Evolutionary conservation across 2,329 filamentous ascomycete genomes (phyloP).

Genomic region (Arthroderma uncinatum): DNA sequence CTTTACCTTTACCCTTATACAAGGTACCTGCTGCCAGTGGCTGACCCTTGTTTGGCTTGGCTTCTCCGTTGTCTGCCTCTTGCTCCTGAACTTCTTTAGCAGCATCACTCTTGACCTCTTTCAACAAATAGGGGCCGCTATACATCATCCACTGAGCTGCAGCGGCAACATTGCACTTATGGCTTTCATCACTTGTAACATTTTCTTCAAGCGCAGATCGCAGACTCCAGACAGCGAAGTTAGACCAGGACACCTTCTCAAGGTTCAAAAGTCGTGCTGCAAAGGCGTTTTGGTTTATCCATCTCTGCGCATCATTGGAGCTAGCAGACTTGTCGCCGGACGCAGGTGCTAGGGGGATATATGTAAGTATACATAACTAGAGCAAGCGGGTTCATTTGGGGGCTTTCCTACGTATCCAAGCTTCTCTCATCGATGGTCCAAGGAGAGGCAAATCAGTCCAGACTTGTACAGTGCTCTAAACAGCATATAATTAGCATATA

Average conservation of each 20-base stretch:
- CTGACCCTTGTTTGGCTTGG: neutral
- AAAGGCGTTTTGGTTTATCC: slow-evolving; percentile 4
- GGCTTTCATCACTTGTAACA: neutral
- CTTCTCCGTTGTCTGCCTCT: neutral
- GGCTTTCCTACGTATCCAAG: neutral
- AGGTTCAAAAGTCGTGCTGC: slow-evolving; percentile 3
- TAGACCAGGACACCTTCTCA: neutral
- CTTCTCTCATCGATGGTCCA: slow-evolving; percentile 1
- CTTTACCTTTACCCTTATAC: neutral
- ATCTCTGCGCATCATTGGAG: neutral
- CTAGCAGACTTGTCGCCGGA: neutral
- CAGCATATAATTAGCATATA: neutral
- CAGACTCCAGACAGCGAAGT: slow-evolving; percentile 5
- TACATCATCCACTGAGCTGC: slow-evolving; percentile 4
- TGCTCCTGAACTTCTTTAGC: slow-evolving; percentile 1
- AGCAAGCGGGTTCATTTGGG: neutral
- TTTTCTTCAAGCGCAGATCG: neutral
- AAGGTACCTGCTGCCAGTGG: neutral
- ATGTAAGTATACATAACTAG: neutral
- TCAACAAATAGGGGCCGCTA: neutral
- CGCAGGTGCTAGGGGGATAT: neutral
- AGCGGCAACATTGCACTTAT: neutral
- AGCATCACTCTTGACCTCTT: neutral
- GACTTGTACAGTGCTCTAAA: neutral
- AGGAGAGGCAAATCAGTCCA: slow-evolving; percentile 4